Base-by-base conservation (phyloP, 495 filamentous ascomycete genomes). In the Cercophora samala region DNA sequence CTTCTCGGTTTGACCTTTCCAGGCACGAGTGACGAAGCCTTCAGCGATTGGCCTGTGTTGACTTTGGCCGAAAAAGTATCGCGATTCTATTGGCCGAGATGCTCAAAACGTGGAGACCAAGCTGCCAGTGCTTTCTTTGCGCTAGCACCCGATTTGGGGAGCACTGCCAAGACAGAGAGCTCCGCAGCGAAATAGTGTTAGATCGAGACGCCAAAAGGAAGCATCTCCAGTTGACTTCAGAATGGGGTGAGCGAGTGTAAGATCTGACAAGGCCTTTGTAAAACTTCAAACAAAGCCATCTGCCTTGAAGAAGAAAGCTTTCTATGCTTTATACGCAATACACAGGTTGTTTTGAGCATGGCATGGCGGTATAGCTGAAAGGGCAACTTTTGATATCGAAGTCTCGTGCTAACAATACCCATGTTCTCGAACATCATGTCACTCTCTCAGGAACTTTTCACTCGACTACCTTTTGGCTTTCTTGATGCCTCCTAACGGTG, bases 41-140 rank as follows among this genome's bases (percentile, higher is more conserved):
- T 72, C 70, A 59, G 60, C 70, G 66, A 78, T 78, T 78, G 75
- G 76, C 67, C 64, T 69, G 72, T 77, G 76, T 78, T 78, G 76
- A 78, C 74, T 74, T 73, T 73, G 66, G 70, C 66, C 68, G 61
- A 68, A 77, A 76, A 78, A 76, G 64, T 73, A 70, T 23, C n/a
- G 24, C 58, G 62, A 37, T 60, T 53, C 60, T 46, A 75, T 71
- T 78, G 71, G 76, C 56, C 62, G 65, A 3, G 32, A 72, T 69
- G 70, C 69, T 58, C 55, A 26, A 51, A 26, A 60, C 63, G 58
- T 68, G 70, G 67, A 65, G 66, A 46, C 71, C 67, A 58, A 64
- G 62, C 59, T 73, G 62, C 69, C 71, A 73, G 69, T 65, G 62
- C 59, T 62, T 55, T 62, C 62, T 66, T 22, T 60, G 65, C 64